Base-by-base conservation (phyloP, 2,329 filamentous ascomycete species). In the Incumbomyces delicatus region DNA sequence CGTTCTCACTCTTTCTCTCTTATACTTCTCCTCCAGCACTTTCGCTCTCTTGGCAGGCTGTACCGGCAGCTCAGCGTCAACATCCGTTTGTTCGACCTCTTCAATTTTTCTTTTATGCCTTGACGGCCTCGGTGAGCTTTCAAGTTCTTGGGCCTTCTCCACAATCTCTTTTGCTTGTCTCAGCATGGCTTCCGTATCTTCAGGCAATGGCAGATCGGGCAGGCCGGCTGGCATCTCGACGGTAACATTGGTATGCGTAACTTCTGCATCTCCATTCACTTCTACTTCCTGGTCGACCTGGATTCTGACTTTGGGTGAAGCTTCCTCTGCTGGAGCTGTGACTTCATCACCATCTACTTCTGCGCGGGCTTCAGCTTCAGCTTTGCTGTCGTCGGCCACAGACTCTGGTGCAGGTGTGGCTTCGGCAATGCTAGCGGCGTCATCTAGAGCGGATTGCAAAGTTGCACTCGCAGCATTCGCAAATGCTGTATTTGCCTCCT, bases 131-230 rank as follows among this genome's bases (percentile, higher is more conserved):
- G 59, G 54, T 32, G 62, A 58, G n/a, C 36, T 33, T 16, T 66
- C 63, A 51, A 61, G 59, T 53, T 68, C 71, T 46, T 81, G 73
- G 29, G 81, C 81, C 54, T 80, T 80, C 52, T 84, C 77, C 4
- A 95, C 89, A 86, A 95, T 95, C 56, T 82, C 78, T 68, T 83
- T 87, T 29, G 92, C 92, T 59, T 87, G 81, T 22, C 81, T 81
- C 49, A 96, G 83, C 83, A 95, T 88, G 46, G 81, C 77, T 48
- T 84, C 76, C 1, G 88, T 82, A 58, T 92, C 85, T 53, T 88
- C 84, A 0, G 86, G 80, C 11, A 81, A 77, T 0, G 85, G 82
- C 7, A 88, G 74, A 50, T 86, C 78, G 1, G 78, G 71, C 38
- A 74, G 70, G 44, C 75, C 77, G 8, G 78, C 73, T 3, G 88